Evolutionary conservation across 1,284 basidiomycete genomes (phyloP).

Genomic region (Ustilago trichophora): DNA sequence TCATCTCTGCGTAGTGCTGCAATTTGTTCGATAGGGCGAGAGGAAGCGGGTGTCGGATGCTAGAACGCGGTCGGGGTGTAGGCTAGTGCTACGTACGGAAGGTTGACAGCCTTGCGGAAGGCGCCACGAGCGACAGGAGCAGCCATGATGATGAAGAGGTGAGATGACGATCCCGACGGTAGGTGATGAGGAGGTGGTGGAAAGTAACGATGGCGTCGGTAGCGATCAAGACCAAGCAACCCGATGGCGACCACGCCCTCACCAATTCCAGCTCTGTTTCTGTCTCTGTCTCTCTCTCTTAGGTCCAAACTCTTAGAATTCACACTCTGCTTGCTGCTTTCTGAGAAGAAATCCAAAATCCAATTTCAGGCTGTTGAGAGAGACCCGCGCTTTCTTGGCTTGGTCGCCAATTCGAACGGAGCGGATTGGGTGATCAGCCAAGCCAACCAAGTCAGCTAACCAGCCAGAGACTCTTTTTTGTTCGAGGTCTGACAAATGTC

Average conservation of each 20-base stretch:
- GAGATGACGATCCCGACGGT: constrained; percentile 23
- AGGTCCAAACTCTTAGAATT: neutral
- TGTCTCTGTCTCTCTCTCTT: neutral
- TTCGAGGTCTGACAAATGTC: constrained; percentile 27
- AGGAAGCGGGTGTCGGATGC: neutral
- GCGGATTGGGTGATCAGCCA: constrained; percentile 32
- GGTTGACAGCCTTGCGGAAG: constrained; percentile 73
- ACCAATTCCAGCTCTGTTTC: neutral
- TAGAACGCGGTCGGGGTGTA: neutral
- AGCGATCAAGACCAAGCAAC: constrained; percentile 1
- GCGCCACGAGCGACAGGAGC: constrained; percentile 55
- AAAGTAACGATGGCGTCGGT: constrained; percentile 13
- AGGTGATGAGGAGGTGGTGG: constrained; percentile 26
- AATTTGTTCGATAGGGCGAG: neutral
- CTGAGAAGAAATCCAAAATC: constrained; percentile 13
- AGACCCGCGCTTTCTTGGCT: neutral
- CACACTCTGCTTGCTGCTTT: neutral
- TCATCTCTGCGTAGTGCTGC: too few species aligned
- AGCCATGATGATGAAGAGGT: constrained; percentile 40
- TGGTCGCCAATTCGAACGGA: constrained; percentile 20
- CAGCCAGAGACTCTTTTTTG: neutral
- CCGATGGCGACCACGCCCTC: constrained; percentile 20
- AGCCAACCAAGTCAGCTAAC: neutral
- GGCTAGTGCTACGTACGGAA: constrained; percentile 69
- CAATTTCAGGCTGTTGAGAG: neutral